Evolutionary conservation across 352 stramenopile genomes (phyloP), one percentile per base, ranked within the genome.

Genomic region (Globisporangium lucens): DNA sequence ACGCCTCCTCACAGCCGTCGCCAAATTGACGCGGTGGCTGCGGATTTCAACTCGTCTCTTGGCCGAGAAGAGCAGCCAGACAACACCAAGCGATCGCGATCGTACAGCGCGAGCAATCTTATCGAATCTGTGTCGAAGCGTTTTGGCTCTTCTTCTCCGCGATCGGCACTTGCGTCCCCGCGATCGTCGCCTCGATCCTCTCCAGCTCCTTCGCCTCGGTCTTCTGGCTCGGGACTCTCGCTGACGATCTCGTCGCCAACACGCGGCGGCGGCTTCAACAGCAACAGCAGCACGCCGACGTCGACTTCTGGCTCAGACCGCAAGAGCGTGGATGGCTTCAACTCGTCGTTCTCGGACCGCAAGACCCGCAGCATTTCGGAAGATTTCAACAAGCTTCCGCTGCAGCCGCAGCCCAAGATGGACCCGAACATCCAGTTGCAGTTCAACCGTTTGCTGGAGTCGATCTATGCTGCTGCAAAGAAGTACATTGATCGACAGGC

Each of bases 11-110:
- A 96, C 59, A 94, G 85, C 46, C 83, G 89, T 29, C 86, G 89
- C 38, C 88, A 96, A 56, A 96, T 96, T 7, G 89, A 96, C 76
- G 89, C 89, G 12, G 89, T 96, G 7, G 89, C 87, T 9, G 86
- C 86, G 7, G 89, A 96, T 61, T 96, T 96, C 62, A 96, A 94
- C 56, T 87, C 77, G 13, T 95, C 86, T 3, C 78, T 96, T 24
- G 89, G 87, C 13, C 79, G 77, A 2, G 87, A 94, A 56, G 83
- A 91, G 1, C 72, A 73, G 12, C 61, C 51, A n/a, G 85, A 91
- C 8, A 78, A 60, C 43, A 68, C 38, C 13, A 87, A 87, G 67
- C 80, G 85, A 12, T 81, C 82, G 12, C 82, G 89, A 15, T 94
- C 85, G 24, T 94, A 93, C 72, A 95, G 87, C 63, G 84, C 89